Evolutionary conservation across 257 asterid genomes (phyloP).

Genomic region (Solanum clarkiae): DNA sequence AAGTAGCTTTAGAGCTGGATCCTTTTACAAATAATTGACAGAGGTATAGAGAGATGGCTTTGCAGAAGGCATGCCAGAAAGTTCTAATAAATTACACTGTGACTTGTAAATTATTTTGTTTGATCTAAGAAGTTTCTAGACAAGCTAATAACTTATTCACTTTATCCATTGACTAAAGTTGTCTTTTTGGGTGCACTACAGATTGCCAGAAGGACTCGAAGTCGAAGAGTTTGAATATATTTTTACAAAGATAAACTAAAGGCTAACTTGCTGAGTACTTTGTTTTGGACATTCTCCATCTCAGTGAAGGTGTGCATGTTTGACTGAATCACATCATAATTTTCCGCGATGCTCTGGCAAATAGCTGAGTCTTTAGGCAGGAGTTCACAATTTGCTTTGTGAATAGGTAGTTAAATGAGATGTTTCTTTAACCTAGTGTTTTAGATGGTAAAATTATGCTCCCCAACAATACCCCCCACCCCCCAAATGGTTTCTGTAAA

Average conservation of each 20-base stretch:
- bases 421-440: neutral
- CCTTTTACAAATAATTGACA: neutral
- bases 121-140: neutral
- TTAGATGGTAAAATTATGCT: neutral
- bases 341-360: neutral
- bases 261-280: neutral
- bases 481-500: neutral
- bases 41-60: neutral
- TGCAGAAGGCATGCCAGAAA: neutral
- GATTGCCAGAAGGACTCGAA: conserved; percentile 34
- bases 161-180: neutral
- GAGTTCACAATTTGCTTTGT: neutral
- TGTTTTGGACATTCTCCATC: neutral
- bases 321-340: neutral
- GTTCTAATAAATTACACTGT: neutral
- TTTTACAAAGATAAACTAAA: neutral
- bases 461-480: neutral
- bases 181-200: conserved; percentile 2
- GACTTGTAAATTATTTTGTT: neutral
- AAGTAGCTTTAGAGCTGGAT: neutral
- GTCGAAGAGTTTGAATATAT: conserved; percentile 17
- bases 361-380: neutral
- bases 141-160: neutral
- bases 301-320: neutral
- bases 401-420: neutral